Evolutionary conservation across 352 stramenopile genomes (phyloP).

Genomic region (Globisporangium iwayamae): DNA sequence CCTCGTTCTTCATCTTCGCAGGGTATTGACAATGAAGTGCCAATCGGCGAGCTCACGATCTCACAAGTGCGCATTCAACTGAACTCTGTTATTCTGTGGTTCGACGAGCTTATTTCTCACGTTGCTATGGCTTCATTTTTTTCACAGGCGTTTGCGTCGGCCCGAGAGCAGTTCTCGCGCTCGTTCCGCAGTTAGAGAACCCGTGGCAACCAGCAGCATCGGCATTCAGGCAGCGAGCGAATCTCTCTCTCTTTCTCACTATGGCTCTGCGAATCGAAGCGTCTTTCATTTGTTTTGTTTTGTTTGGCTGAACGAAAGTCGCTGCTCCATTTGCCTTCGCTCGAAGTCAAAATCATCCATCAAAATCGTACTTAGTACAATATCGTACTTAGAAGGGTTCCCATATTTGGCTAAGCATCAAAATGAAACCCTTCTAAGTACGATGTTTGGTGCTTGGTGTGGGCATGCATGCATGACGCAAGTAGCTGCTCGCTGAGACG

Average conservation of each 20-base stretch:
- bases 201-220: not conserved
- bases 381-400: too few relatives aligned
- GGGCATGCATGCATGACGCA: not conserved
- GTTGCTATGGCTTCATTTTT: not conserved
- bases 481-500: not conserved
- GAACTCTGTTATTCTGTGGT: not conserved
- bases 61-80: constrained; percentile 46
- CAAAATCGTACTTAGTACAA: not conserved
- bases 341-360: not conserved
- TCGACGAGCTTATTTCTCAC: not conserved
- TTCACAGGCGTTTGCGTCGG: constrained; percentile 72
- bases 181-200: constrained; percentile 82
- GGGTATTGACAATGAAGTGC: constrained; percentile 87
- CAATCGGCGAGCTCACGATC: constrained; percentile 84
- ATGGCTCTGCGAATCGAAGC: not conserved
- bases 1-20: constrained; percentile 16
- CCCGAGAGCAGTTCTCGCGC: constrained; percentile 84
- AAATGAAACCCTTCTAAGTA: too few relatives aligned
- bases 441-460: constrained; percentile 5
- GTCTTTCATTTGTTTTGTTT: constrained; percentile 10
- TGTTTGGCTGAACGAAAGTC: not conserved
- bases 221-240: not conserved
- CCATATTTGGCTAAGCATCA: too few relatives aligned
- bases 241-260: not conserved
- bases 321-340: not conserved